Percentiles rank a stretch among this genome's conserved stretches.
These are phyloP conservation scores for Alternaria gansuensis DNA, from an alignment of 2,329 filamentous ascomycete genomes.

Conservation along the genomic window DNA sequence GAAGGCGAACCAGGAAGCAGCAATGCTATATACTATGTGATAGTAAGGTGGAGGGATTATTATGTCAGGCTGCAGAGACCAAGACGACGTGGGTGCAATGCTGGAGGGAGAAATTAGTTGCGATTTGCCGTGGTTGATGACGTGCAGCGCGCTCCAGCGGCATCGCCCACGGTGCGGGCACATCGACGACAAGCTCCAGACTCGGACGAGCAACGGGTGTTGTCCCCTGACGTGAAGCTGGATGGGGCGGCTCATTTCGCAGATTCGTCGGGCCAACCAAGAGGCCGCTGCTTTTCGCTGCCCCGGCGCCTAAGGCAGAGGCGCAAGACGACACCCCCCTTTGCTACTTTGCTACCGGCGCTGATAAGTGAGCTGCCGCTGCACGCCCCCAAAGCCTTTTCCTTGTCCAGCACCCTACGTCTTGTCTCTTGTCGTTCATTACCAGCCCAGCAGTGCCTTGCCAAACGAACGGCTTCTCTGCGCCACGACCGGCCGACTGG, in stretches of 20 bases:
- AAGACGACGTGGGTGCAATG: neutral
- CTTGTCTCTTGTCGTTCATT: constrained; percentile 19
- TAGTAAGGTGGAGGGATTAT: neutral
- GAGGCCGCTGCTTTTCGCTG: constrained; percentile 19
- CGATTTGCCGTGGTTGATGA: constrained; percentile 12
- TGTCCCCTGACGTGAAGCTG: constrained; percentile 21
- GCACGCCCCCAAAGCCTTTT: neutral
- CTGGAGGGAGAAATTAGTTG: constrained; percentile 1
- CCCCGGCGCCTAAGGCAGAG: constrained; percentile 20
- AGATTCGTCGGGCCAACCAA: constrained; percentile 37
- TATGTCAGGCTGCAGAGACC: constrained; percentile 7
- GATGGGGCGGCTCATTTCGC: constrained; percentile 39
- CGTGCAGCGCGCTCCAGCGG: constrained; percentile 9
- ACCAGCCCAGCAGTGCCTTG: neutral
- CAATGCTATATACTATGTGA: too few relatives aligned
- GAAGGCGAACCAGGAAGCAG: too few relatives aligned
- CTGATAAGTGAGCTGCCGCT: constrained; percentile 16
- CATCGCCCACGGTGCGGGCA: constrained; percentile 17
- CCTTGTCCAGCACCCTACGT: constrained; percentile 16
- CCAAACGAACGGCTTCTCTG: neutral
- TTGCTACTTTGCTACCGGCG: constrained; percentile 19
- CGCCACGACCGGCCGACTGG: constrained; percentile 14
- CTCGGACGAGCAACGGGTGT: constrained; percentile 21
- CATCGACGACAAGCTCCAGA: constrained; percentile 11
- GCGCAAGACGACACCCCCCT: neutral